Evolutionary conservation across 1,284 basidiomycete species (phyloP).

Genomic region (Heterobasidion occidentale): DNA sequence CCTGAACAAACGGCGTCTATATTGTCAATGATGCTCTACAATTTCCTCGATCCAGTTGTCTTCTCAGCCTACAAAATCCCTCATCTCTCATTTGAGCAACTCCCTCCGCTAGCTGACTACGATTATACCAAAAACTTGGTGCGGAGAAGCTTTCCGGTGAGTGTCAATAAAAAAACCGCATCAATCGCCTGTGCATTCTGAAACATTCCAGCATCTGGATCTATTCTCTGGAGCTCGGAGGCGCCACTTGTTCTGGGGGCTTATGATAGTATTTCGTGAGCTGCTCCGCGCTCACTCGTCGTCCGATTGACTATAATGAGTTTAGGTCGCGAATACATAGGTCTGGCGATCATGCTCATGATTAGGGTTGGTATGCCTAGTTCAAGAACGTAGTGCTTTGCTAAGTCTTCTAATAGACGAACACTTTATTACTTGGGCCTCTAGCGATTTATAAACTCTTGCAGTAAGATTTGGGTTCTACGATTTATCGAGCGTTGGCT

Average conservation of each 20-base stretch:
- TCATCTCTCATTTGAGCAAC: conserved; percentile 22
- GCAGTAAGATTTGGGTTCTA: conserved; percentile 10
- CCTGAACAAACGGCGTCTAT: conserved; percentile 30
- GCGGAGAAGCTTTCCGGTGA: conserved; percentile 23
- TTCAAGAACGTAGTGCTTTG: background rate
- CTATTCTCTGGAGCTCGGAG: conserved; percentile 16
- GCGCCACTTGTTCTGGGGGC: conserved; percentile 19
- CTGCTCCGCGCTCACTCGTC: conserved; percentile 1
- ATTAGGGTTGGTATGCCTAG: conserved; percentile 9
- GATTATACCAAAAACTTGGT: conserved; percentile 34
- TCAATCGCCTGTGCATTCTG: too few relatives aligned
- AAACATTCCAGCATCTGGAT: conserved; percentile 19
- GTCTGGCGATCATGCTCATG: conserved; percentile 14
- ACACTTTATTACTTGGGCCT: conserved; percentile 28
- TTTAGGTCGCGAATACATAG: conserved; percentile 16
- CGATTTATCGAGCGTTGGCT: background rate
- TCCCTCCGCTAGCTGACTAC: conserved; percentile 40
- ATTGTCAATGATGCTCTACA: conserved; percentile 20
- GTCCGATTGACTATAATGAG: background rate
- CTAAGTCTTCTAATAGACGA: background rate
- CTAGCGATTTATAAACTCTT: conserved; percentile 39
- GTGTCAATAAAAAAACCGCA: background rate
- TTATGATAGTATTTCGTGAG: conserved; percentile 17
- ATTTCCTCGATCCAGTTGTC: conserved; percentile 25
- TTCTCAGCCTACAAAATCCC: conserved; percentile 19